These are phyloP conservation scores for Warburgia ugandensis DNA, from an alignment of 164 flowering plant species.

Conservation along the genomic window DNA sequence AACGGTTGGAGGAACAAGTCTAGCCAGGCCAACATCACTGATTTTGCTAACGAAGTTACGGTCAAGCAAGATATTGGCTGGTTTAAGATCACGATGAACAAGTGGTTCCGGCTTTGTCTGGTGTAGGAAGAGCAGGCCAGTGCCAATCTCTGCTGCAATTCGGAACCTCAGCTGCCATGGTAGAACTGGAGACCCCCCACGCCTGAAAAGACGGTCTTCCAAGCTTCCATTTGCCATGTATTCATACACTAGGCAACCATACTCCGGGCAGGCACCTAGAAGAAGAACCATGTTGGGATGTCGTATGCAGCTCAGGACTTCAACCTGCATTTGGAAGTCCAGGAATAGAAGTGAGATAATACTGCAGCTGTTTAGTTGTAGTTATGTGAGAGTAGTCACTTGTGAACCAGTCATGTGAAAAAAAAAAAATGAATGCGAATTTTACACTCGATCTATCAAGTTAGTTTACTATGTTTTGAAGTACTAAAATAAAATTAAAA, in stretches of 20 bases:
- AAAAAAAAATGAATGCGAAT: no score
- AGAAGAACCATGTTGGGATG: conserved; percentile 87
- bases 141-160: conserved; percentile 62
- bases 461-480: no score
- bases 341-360: no score
- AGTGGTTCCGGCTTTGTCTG: conserved; percentile 69
- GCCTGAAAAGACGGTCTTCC: conserved; percentile 53
- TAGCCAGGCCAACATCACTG: conserved; percentile 62
- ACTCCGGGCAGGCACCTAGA: conserved; percentile 77
- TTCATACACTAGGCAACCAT: conserved; percentile 68
- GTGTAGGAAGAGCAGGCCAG: conserved; percentile 69
- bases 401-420: no score
- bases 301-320: conserved; percentile 65
- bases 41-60: conserved; percentile 66
- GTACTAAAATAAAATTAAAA: no score
- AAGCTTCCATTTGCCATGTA: conserved; percentile 74
- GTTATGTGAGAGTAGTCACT: no score
- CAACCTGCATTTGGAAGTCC: conserved; percentile 34
- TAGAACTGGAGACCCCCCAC: conserved; percentile 43
- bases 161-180: conserved; percentile 58
- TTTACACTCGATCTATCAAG: no score
- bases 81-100: conserved; percentile 70
- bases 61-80: conserved; percentile 61
- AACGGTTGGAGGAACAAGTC: conserved; percentile 58
- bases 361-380: no score